These are phyloP conservation scores for Musa beccarii DNA, from an alignment of 176 grass and related monocot species.

Conservation along the genomic window DNA sequence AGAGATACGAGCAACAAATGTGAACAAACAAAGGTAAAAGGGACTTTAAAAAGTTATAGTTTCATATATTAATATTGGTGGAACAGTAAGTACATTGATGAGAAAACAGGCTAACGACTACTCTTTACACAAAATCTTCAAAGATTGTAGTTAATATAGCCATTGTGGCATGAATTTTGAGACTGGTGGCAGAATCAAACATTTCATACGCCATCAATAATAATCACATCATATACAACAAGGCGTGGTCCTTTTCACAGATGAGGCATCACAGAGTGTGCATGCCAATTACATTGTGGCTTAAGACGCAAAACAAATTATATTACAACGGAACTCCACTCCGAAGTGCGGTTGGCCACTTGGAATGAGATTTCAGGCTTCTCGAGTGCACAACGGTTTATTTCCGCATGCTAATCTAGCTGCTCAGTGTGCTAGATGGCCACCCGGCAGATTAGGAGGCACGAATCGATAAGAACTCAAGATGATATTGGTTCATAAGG, in stretches of 20 bases:
- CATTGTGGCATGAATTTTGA: neutral
- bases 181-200: neutral
- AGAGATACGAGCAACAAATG: too few species aligned
- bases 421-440: neutral
- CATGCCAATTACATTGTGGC: neutral
- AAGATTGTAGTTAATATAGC: neutral
- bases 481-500: slow-evolving; percentile 22
- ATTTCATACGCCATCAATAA: neutral
- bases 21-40: too few species aligned
- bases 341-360: neutral
- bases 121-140: neutral
- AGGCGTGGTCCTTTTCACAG: neutral
- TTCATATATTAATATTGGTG: too few species aligned
- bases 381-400: neutral
- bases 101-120: neutral
- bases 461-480: neutral
- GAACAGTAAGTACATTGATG: neutral
- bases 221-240: slow-evolving; percentile 31
- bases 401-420: neutral
- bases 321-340: neutral
- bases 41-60: too few species aligned
- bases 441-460: too few species aligned
- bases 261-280: neutral
- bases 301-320: neutral
- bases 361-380: neutral